phyloP scores from a whole-genome alignment of 2,329 filamentous ascomycete genomes.

The Paecilomyces dactylethromorphus region DNA sequence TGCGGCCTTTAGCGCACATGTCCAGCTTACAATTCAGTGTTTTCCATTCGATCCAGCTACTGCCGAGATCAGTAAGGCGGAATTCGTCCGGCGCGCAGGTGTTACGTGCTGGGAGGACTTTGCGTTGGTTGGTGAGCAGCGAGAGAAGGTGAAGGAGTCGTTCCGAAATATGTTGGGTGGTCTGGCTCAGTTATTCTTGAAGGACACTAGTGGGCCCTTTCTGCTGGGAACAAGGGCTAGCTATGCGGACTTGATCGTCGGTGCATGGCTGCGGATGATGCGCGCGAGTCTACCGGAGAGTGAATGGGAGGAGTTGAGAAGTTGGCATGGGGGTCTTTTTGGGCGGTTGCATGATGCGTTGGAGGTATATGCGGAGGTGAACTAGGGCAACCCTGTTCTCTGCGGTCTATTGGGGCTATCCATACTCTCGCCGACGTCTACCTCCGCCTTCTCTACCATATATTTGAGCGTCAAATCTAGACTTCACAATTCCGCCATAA shows the following conservation, averaged over 20 bases:
- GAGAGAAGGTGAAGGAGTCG: conserved; percentile 31
- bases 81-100: conserved; percentile 45
- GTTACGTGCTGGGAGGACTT: conserved; percentile 36
- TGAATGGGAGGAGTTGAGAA: conserved; percentile 44
- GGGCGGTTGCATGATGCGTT: conserved; percentile 45
- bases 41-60: conserved; percentile 49
- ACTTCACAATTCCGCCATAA: too few relatives aligned
- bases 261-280: conserved; percentile 50
- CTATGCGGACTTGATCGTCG: conserved; percentile 54
- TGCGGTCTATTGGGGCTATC: too few relatives aligned
- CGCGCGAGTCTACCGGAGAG: conserved; percentile 29
- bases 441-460: too few relatives aligned
- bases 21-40: conserved; percentile 31
- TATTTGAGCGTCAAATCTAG: too few relatives aligned
- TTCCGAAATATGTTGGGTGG: conserved; percentile 38
- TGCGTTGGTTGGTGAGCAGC: conserved; percentile 29
- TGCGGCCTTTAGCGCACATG: conserved; percentile 45
- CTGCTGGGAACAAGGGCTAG: conserved; percentile 39
- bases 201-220: conserved; percentile 41
- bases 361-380: conserved; percentile 29
- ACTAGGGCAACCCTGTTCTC: too few relatives aligned
- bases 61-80: conserved; percentile 38
- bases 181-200: conserved; percentile 37
- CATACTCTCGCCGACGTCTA: too few relatives aligned
- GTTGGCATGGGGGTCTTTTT: conserved; percentile 49